Conservation (phyloP, 495 filamentous ascomycete genomes). For the Mytilinidion resinicola region DNA sequence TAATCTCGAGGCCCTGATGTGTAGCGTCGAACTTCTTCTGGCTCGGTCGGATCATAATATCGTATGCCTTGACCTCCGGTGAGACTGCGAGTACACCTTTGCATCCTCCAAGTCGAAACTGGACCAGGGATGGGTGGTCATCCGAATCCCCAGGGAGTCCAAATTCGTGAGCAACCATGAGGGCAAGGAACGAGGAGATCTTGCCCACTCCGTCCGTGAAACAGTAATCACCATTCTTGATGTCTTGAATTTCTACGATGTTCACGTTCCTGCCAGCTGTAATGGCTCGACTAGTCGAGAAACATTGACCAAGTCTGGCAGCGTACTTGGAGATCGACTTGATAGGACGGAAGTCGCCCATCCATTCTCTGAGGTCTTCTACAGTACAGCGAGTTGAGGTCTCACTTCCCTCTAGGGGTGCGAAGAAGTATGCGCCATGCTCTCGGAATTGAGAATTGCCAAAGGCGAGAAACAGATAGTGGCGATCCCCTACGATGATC, state of each 20-base stretch:
- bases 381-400: slow-evolving; percentile 32
- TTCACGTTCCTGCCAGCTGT: slow-evolving; percentile 35
- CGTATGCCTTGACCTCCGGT: slow-evolving; percentile 29
- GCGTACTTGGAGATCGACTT: slow-evolving; percentile 75
- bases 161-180: slow-evolving; percentile 60
- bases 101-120: slow-evolving; percentile 85
- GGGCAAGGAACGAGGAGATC: slow-evolving; percentile 72
- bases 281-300: slow-evolving; percentile 82
- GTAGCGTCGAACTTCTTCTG: slow-evolving; percentile 80
- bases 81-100: slow-evolving; percentile 80
- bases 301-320: slow-evolving; percentile 86
- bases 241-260: slow-evolving; percentile 53
- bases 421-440: slow-evolving; percentile 86
- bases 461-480: slow-evolving; percentile 87
- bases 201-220: slow-evolving; percentile 95
- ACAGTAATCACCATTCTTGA: slow-evolving; percentile 55
- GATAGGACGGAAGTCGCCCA: slow-evolving; percentile 81
- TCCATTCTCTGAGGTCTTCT: slow-evolving; percentile 75
- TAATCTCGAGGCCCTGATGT: slow-evolving; percentile 72
- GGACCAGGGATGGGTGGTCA: slow-evolving; percentile 68
- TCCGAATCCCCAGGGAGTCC: slow-evolving; percentile 43
- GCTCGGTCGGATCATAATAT: slow-evolving; percentile 71
- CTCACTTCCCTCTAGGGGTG: slow-evolving; percentile 51
- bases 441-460: slow-evolving; percentile 95
- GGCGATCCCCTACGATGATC: slow-evolving; percentile 71